Conservation (phyloP, 805 yeast species). For the Pichia deserticola region DNA sequence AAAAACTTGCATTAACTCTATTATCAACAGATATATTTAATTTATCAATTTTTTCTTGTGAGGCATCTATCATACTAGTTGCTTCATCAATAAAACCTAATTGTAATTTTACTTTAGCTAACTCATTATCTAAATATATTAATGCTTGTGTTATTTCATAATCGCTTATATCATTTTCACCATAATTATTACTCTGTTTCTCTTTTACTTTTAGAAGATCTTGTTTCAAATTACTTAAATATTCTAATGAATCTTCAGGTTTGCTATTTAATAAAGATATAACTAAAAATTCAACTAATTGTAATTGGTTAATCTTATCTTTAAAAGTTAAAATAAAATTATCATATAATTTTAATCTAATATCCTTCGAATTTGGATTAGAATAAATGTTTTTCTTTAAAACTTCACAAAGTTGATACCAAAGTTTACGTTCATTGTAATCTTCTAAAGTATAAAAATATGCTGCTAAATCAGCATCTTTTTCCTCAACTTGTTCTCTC, state of each 20-base stretch:
- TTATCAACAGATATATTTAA: conserved; percentile 45
- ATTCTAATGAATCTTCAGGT: conserved; percentile 42
- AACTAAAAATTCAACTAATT: conserved; percentile 69
- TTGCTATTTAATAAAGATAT: conserved; percentile 37
- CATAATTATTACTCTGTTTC: conserved; percentile 23
- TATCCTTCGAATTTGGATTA: conserved; percentile 40
- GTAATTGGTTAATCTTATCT: conserved; percentile 69
- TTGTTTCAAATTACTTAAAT: conserved; percentile 36
- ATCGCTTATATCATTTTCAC: conserved; percentile 27
- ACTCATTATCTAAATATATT: conserved; percentile 57
- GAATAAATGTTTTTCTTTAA: conserved; percentile 54
- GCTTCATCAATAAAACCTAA: conserved; percentile 49
- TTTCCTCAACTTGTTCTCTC: conserved; percentile 55
- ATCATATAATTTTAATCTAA: conserved; percentile 62
- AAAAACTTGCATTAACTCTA: conserved; percentile 74
- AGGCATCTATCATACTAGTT: conserved; percentile 57
- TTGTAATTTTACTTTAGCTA: conserved; percentile 61
- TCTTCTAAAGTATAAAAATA: conserved; percentile 71
- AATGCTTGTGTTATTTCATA: conserved; percentile 40
- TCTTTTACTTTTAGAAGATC: conserved; percentile 37
- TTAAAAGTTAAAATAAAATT: conserved; percentile 62
- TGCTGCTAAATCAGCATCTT: conserved; percentile 44
- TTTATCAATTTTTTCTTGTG: conserved; percentile 50
- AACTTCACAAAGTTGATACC: conserved; percentile 85
- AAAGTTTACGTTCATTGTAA: conserved; percentile 77